phyloP scores from a whole-genome alignment of 1,139 yeast genomes.

The Diutina pseudorugosa region DNA sequence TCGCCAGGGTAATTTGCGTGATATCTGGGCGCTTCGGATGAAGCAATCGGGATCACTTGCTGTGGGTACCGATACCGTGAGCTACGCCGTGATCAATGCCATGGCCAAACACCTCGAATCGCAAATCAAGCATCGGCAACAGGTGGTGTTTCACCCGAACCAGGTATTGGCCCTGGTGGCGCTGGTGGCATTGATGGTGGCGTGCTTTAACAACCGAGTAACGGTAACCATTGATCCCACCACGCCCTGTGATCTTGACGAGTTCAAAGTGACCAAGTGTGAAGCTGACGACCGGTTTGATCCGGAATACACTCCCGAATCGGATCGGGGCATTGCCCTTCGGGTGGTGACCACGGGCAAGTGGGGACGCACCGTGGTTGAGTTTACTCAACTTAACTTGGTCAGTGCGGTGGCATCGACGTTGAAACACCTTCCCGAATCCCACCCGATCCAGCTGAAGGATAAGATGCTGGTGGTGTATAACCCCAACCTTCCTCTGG shows the following conservation, averaged over 20 bases:
- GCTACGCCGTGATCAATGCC: slow-evolving; percentile 16
- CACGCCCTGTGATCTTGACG: not conserved
- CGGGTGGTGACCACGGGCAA: slow-evolving; percentile 14
- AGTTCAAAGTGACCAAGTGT: not conserved
- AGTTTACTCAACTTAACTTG: slow-evolving; percentile 48
- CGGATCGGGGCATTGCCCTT: slow-evolving; percentile 29
- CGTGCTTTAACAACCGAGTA: slow-evolving; percentile 19
- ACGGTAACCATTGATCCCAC: slow-evolving; percentile 13
- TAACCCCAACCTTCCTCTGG: slow-evolving; percentile 8
- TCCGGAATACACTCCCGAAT: slow-evolving; percentile 20
- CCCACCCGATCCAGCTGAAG: slow-evolving; percentile 21
- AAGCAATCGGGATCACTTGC: slow-evolving; percentile 8
- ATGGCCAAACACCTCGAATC: slow-evolving; percentile 11
- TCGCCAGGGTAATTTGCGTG: slow-evolving; percentile 58
- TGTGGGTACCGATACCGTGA: slow-evolving; percentile 12
- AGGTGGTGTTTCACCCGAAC: slow-evolving; percentile 11
- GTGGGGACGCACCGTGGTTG: slow-evolving; percentile 14
- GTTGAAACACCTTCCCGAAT: slow-evolving; percentile 43
- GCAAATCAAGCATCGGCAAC: slow-evolving; percentile 8
- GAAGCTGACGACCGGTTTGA: slow-evolving; percentile 8
- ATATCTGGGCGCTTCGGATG: slow-evolving; percentile 42
- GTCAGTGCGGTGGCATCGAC: slow-evolving; percentile 55
- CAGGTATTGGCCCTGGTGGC: slow-evolving; percentile 12
- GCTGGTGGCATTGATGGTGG: slow-evolving; percentile 15
- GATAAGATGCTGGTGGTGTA: slow-evolving; percentile 34